Base-by-base conservation (phyloP, 495 filamentous ascomycete genomes). In the Jackrogersella multiformis region DNA sequence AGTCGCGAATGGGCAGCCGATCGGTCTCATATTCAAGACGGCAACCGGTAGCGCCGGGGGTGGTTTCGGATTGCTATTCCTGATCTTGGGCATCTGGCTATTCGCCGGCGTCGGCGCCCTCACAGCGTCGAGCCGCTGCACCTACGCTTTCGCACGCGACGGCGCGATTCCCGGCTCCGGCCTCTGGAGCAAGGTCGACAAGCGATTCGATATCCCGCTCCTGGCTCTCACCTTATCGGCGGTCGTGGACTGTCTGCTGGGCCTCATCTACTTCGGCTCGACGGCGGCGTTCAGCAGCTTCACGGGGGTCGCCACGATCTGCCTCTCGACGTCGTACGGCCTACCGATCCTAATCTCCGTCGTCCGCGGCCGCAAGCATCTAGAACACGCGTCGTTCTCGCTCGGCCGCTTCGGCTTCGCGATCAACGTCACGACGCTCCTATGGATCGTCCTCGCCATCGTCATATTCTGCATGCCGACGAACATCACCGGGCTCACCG, bases 1-100 rank as follows among this genome's bases (percentile, higher is more conserved):
- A 4, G 84, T 86, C n/a, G 73, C 80, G 4, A 85, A 84, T 56
- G 84, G 82, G 15, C 86, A 89, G 64, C 86, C 86, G 2, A 81
- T 89, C 41, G 83, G 81, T 5, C 76, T 84, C 41, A 74, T 89
- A 61, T 87, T 86, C 73, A 85, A 83, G 53, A 81, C 72, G 0
- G 86, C 85, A 20, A 87, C 85, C n/a, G 86, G 86, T 8, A 84
- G 81, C 24, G 76, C 84, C 15, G 81, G 73, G 13, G 90, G 91
- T 18, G 90, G 89, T 1, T 89, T 94, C 41, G 91, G 84, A 3
- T 80, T 94, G 1, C 82, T 92, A 8, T 88, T 91, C 72, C 78
- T 93, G 4, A 85, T 93, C 59, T 82, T 93, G 21, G 86, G 90
- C 4, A 89, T 93, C 51, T 77, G 84, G 38, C 80, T 88, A 66